Conservation (phyloP, 306 rosid species). For the Dalbergia oliveri region DNA sequence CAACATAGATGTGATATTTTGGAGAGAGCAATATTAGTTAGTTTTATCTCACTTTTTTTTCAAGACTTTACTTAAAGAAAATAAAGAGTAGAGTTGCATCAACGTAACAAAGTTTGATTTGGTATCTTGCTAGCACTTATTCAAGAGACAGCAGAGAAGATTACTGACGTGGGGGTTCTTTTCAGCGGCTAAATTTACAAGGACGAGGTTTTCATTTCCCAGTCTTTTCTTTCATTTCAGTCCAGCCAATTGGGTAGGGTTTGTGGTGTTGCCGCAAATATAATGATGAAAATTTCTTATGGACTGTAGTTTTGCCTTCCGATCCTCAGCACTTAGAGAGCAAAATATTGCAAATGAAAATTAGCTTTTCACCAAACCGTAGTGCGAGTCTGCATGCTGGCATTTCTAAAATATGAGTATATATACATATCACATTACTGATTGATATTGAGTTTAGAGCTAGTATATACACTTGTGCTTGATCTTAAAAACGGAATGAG, state of each 20-base stretch:
- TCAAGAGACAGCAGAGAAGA: not conserved
- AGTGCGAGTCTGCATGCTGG: not conserved
- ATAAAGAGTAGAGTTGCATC: no score
- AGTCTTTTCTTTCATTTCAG: not conserved
- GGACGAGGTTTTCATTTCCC: not conserved
- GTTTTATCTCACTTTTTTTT: not conserved
- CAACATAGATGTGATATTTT: conserved; percentile 11
- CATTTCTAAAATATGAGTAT: not conserved
- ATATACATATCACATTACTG: not conserved
- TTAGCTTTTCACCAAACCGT: not conserved
- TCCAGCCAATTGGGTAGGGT: conserved; percentile 24
- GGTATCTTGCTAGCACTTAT: not conserved
- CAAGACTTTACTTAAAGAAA: no score
- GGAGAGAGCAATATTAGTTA: not conserved
- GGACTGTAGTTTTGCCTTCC: not conserved
- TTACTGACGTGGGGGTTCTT: conserved; percentile 20
- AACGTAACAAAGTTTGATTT: no score
- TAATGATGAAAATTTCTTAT: not conserved
- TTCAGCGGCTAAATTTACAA: not conserved
- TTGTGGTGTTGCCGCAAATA: conserved; percentile 18
- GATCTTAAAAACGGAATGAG: not conserved
- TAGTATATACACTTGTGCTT: not conserved
- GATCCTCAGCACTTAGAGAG: conserved; percentile 15
- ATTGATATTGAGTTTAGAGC: not conserved
- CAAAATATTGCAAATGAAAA: not conserved